Conservation (phyloP, 495 filamentous ascomycete species). For the Pyrenopolyporus hunteri region DNA sequence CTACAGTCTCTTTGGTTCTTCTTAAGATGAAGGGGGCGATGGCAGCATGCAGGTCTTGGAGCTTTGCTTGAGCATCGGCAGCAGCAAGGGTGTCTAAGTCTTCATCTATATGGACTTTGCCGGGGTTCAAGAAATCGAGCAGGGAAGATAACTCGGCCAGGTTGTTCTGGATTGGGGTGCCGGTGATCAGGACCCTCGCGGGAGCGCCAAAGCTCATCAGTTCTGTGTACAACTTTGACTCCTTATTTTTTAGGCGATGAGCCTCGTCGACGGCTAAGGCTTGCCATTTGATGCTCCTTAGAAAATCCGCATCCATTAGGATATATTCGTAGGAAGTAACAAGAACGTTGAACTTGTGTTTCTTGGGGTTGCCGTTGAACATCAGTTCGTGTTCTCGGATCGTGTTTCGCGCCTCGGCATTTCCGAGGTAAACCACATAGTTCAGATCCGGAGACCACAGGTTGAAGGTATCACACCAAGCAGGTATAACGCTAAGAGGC, state of each 20-base stretch:
- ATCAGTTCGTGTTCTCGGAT: slow-evolving; percentile 89
- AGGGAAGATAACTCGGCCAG: slow-evolving; percentile 88
- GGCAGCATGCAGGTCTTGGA: slow-evolving; percentile 69
- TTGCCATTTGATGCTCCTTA: slow-evolving; percentile 93
- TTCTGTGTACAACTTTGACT: slow-evolving; percentile 87
- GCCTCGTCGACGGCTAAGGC: slow-evolving; percentile 96
- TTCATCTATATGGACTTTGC: slow-evolving; percentile 81
- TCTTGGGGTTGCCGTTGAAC: slow-evolving; percentile 78
- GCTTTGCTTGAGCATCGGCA: slow-evolving; percentile 53
- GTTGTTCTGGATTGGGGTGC: slow-evolving; percentile 97
- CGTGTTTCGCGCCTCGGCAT: slow-evolving; percentile 76
- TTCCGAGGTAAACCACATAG: slow-evolving; percentile 95
- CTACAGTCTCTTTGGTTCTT: slow-evolving; percentile 96
- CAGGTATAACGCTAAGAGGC: slow-evolving; percentile 92
- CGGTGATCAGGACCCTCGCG: slow-evolving; percentile 89
- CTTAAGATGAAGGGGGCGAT: slow-evolving; percentile 92
- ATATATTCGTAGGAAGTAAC: slow-evolving; percentile 97
- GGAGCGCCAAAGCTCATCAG: slow-evolving; percentile 84
- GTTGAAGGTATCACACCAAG: slow-evolving; percentile 98
- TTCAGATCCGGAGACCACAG: slow-evolving; percentile 95
- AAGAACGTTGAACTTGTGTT: slow-evolving; percentile 91
- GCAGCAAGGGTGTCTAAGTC: slow-evolving; percentile 71
- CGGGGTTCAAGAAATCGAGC: slow-evolving; percentile 94
- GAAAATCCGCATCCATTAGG: slow-evolving; percentile 74
- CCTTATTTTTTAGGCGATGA: slow-evolving; percentile 94